These are phyloP conservation scores for Euphorbia peplus DNA, from an alignment of 345 rosid species.

Conservation along the genomic window DNA sequence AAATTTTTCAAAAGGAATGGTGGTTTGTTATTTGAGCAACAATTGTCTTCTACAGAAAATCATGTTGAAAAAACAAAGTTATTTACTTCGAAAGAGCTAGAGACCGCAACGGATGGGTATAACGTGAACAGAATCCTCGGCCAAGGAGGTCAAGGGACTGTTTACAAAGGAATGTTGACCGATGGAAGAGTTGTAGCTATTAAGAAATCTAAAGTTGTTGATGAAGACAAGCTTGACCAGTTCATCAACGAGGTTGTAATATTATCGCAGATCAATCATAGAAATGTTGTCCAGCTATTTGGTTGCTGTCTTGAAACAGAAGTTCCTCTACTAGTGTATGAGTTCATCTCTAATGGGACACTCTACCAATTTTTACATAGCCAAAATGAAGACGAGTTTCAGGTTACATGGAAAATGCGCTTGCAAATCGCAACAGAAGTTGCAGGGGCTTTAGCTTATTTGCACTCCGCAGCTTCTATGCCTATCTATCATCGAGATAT, in stretches of 20 bases:
- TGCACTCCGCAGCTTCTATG: no score
- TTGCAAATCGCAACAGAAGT: not conserved
- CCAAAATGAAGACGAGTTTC: not conserved
- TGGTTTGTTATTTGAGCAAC: not conserved
- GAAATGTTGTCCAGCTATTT: not conserved
- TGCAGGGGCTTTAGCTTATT: not conserved
- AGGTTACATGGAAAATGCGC: constrained; percentile 5
- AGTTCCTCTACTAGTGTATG: constrained; percentile 1
- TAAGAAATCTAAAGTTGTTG: no score
- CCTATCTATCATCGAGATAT: constrained; percentile 6
- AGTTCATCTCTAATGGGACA: not conserved
- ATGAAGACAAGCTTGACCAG: no score
- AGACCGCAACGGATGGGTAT: no score
- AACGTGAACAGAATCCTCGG: no score
- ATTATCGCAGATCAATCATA: constrained; percentile 1
- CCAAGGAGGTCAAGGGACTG: no score
- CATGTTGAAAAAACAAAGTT: not conserved
- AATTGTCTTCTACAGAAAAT: not conserved
- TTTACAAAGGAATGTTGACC: no score
- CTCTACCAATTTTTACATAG: not conserved
- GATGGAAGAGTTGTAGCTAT: no score
- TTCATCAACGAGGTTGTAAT: not conserved
- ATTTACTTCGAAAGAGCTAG: not conserved
- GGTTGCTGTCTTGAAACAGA: constrained; percentile 5
- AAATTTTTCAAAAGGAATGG: no score